Base-by-base conservation (phyloP, 2,329 filamentous ascomycete species). In the Keithomyces neogunnii region DNA sequence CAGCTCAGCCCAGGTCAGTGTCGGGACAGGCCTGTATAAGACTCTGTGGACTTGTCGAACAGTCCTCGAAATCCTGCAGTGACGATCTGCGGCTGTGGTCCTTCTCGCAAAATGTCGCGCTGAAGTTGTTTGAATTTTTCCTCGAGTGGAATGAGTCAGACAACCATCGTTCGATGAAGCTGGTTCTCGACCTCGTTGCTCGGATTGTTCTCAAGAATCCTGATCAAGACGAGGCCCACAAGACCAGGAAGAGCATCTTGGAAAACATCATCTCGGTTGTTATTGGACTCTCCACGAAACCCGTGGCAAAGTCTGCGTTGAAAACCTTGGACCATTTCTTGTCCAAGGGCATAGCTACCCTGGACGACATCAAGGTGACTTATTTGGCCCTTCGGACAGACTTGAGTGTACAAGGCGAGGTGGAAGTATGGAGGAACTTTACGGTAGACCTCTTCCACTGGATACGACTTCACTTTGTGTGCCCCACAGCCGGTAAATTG, bases 241-340 rank as follows among this genome's bases (percentile, higher is more conserved):
- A 62, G 3, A 69, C 76, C 33, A 78, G 76, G 57, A 57, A 62
- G 19, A 63, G 61, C 13, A 70, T 85, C 5, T 59, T 84, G 13
- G 64, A 73, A 30, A 76, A 70, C 4, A 72, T 84, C 5, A 60
- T 86, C 13, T 75, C 78, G 2, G 80, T 85, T 11, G 75, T 88
- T 42, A 73, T 76, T 28, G 76, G 80, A 51, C 74, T 79, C 53
- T 81, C 81, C 35, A 74, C 81, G 13, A 82, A 80, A 56, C 77
- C 82, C 8, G 73, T 84, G 48, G 81, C 83, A 40, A 89, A 89
- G 63, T 85, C 85, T 36, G 80, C 84, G 5, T 77, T 89, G 54
- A 83, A 84, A 60, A 78, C 78, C 13, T 69, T 89, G 38, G 82
- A 86, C 46, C 77, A 84, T 59, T 78, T 89, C 51, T 62, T 89